phyloP scores from a whole-genome alignment of 495 filamentous ascomycete genomes.

The Trichocladium uniseriatum region DNA sequence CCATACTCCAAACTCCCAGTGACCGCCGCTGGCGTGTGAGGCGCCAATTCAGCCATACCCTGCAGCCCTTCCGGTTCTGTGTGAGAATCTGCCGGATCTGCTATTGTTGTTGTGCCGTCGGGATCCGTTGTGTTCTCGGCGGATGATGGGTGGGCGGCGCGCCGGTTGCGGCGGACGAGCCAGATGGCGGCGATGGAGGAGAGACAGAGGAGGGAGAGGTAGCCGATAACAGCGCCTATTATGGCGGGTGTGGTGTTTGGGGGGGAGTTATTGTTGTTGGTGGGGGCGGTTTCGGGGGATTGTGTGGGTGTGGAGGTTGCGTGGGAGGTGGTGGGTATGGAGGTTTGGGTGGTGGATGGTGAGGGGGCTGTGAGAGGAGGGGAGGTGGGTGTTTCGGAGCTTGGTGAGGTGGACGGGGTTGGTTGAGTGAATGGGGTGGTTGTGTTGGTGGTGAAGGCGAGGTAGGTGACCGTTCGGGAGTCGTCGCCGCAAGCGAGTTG shows the following conservation, averaged over 20 bases:
- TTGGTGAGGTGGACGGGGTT: no score
- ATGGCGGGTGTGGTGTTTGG: slow-evolving; percentile 5
- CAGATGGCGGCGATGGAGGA: neutral
- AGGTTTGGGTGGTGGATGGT: neutral
- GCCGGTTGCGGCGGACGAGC: neutral
- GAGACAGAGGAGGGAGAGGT: slow-evolving; percentile 1
- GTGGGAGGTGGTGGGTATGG: neutral
- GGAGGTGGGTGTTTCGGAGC: no score
- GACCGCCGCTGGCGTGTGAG: no score
- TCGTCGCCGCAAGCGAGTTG: slow-evolving; percentile 16
- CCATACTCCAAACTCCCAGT: no score
- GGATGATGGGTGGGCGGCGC: no score
- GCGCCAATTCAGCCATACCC: no score
- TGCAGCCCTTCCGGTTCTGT: no score
- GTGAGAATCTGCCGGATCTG: no score
- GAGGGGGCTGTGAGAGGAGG: no score
- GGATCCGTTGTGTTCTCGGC: no score
- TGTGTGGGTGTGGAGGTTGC: neutral
- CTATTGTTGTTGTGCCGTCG: no score
- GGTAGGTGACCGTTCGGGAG: slow-evolving; percentile 7
- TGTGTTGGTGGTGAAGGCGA: slow-evolving; percentile 3
- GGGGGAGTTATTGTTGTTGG: neutral
- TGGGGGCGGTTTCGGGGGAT: neutral
- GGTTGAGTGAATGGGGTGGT: neutral
- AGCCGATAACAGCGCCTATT: slow-evolving; percentile 2